Base-by-base conservation (phyloP, 768 basidiomycete genomes). In the Russula ochroleuca region DNA sequence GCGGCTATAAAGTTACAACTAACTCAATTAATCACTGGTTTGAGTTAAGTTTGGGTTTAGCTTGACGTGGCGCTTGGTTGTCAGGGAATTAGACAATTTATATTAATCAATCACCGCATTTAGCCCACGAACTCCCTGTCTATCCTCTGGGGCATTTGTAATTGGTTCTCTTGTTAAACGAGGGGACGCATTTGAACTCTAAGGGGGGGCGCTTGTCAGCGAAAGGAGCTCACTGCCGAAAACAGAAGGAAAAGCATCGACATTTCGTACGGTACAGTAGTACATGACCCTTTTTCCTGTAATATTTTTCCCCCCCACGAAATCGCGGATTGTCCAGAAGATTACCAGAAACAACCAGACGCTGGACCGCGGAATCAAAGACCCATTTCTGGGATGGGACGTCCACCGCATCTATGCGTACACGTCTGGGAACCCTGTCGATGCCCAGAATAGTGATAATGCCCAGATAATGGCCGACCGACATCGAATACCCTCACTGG, bases 391-490 rank as follows among this genome's bases (percentile, higher is more conserved):
- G 37, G 17, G 19, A 40, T 28, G 60, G 45, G 48, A 66, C 55
- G 7, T 33, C 21, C 23, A 17, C 50, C 17, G 52, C 61, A 17
- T 61, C 41, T 19, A 62, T 23, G 28, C n/a, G 50, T 0, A 68
- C 63, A 8, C 31, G 51, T 25, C 21, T 41, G 35, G 64, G 61
- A 1, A 35, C 19, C 15, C 6, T 23, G 7, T 54, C 41, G 2
- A 72, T 79, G 0, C 87, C 88, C n/a, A 90, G 78, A 14, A 91
- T 69, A 3, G 81, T 86, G 51, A 90, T 71, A 23, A 77, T 75
- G 58, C 77, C 74, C 59, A 91, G 72, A 55, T 70, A n/a, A n/a
- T n/a, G n/a, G 75, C 65, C 83, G 83, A 3, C 59, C 69, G 13
- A 88, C 72, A 3, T 73, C 57, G 73, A 80, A 86, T 13, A 2